A percentile compares a stretch with the other conserved stretches of the same genome.
These are phyloP conservation scores for Citropsis articulata DNA, from an alignment of 345 rosid genomes.

Conservation along the genomic window DNA sequence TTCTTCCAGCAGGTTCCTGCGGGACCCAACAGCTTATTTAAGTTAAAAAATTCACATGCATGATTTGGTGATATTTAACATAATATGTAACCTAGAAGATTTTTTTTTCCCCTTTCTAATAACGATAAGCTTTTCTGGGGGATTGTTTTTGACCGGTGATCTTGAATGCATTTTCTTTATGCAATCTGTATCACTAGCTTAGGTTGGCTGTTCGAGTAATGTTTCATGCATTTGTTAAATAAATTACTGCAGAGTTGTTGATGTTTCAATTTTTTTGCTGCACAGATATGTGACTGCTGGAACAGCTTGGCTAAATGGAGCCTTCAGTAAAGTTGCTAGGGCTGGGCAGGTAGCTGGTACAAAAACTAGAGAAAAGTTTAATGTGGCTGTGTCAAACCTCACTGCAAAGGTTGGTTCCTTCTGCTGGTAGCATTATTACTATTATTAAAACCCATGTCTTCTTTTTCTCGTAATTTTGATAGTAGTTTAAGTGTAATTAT, in stretches of 20 bases:
- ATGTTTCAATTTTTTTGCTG: slow-evolving; percentile 11
- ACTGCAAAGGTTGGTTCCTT: slow-evolving; percentile 60
- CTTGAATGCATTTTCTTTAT: background rate
- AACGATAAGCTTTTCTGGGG: too few relatives aligned
- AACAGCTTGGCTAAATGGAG: slow-evolving; percentile 89
- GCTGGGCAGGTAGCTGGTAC: slow-evolving; percentile 85
- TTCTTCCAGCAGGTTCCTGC: background rate
- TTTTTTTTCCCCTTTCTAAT: background rate
- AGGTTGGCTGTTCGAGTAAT: background rate
- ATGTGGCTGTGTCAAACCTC: slow-evolving; percentile 75
- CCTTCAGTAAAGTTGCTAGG: slow-evolving; percentile 83
- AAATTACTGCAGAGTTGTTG: background rate
- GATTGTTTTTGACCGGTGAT: background rate
- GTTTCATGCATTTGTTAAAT: background rate
- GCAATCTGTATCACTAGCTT: background rate
- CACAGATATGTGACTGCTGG: slow-evolving; percentile 79
- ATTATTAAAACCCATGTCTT: background rate
- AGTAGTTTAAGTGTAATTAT: background rate
- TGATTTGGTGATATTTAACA: background rate
- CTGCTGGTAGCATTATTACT: background rate
- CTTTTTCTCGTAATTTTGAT: too few relatives aligned
- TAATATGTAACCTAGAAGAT: background rate
- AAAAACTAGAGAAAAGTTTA: slow-evolving; percentile 85
- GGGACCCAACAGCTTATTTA: background rate
- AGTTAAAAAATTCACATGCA: background rate